phyloP scores from a whole-genome alignment of 192 early-diverging fungal genomes.

The Ambispora gerdemannii region DNA sequence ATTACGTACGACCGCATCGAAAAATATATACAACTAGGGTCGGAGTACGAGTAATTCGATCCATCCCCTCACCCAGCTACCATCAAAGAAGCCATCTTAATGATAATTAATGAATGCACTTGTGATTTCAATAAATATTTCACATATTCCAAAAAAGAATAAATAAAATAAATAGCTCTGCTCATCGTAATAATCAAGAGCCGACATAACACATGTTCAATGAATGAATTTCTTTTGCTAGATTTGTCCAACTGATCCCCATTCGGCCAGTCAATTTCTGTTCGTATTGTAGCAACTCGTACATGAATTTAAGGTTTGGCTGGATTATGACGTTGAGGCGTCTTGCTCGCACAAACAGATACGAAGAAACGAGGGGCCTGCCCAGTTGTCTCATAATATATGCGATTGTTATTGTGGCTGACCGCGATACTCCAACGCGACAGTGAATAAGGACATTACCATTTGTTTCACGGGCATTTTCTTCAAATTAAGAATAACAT shows the following conservation, averaged over 20 bases:
- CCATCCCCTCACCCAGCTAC: too few relatives aligned
- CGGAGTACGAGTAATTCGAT: too few relatives aligned
- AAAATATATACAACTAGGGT: too few relatives aligned
- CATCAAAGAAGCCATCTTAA: too few relatives aligned
- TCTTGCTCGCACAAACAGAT: conserved; percentile 55
- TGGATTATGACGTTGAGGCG: conserved; percentile 64
- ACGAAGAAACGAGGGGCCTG: conserved; percentile 50
- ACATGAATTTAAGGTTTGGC: conserved; percentile 63
- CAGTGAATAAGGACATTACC: conserved; percentile 52
- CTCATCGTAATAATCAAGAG: too few relatives aligned
- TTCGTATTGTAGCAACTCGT: conserved; percentile 59
- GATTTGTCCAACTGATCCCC: conserved; percentile 47
- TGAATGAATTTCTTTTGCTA: conserved; percentile 50
- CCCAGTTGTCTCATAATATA: conserved; percentile 55
- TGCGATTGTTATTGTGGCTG: conserved; percentile 56
- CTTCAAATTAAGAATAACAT: conserved; percentile 30
- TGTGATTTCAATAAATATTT: too few relatives aligned
- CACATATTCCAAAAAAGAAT: too few relatives aligned
- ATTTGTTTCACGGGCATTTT: conserved; percentile 43
- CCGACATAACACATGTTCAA: conserved; percentile 57
- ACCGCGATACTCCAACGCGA: conserved; percentile 57
- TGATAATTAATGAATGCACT: too few relatives aligned
- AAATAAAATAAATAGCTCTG: too few relatives aligned
- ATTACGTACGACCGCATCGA: too few relatives aligned
- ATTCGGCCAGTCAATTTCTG: conserved; percentile 43